Evolutionary conservation across 257 asterid species (phyloP).

Genomic region (Capsicum rhomboideum): DNA sequence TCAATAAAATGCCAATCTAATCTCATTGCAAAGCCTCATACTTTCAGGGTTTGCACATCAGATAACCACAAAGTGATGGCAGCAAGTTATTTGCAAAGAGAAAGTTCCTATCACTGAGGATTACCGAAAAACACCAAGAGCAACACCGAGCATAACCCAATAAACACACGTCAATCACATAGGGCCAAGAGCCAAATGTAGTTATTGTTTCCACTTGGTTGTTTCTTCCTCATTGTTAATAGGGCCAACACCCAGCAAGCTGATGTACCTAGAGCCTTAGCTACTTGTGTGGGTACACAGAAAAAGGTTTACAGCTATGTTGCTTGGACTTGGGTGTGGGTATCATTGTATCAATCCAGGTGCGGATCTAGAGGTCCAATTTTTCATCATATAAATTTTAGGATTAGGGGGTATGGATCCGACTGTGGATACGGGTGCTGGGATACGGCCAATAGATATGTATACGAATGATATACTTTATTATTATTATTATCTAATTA

Average conservation of each 20-base stretch:
- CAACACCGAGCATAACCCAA: not conserved
- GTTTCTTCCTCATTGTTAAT: not conserved
- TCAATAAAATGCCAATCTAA: not conserved
- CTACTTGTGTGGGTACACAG: not conserved
- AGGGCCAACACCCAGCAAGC: not conserved
- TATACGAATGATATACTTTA: too few species aligned
- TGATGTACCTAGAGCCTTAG: not conserved
- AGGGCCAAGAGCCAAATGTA: not conserved
- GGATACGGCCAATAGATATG: not conserved
- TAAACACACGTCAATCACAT: not conserved
- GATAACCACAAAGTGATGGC: not conserved
- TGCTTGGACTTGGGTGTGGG: too few species aligned
- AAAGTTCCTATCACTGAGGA: not conserved
- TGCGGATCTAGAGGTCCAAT: too few species aligned
- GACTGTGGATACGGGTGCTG: not conserved
- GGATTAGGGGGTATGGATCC: not conserved
- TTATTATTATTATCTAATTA: too few species aligned
- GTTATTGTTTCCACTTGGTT: not conserved
- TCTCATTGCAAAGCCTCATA: not conserved
- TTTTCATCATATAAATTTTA: not conserved
- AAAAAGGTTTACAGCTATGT: too few species aligned
- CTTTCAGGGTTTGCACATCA: not conserved
- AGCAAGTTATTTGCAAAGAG: not conserved
- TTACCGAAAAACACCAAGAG: not conserved
- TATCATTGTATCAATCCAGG: too few species aligned